phyloP scores from a whole-genome alignment of 2,329 filamentous ascomycete genomes.

The Exserohilum rostratum region DNA sequence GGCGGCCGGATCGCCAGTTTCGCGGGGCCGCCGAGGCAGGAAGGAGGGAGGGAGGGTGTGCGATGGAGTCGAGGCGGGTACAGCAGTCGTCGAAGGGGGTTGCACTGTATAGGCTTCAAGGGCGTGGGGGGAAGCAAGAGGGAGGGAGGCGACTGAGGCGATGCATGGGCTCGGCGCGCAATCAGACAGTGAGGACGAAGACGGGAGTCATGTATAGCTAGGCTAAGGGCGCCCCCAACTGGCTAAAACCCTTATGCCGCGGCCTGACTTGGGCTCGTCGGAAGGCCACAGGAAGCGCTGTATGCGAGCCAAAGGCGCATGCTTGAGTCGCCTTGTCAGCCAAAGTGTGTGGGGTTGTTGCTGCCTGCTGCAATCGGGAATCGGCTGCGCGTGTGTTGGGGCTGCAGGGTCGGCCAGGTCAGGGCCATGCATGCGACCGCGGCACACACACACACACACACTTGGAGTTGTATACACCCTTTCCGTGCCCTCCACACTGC shows the following conservation, averaged over 20 bases:
- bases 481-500: background rate
- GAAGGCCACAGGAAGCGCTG: slow-evolving; percentile 9
- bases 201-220: slow-evolving; percentile 13
- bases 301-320: slow-evolving; percentile 16
- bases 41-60: background rate
- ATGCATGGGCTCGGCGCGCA: slow-evolving; percentile 18
- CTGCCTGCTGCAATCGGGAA: slow-evolving; percentile 8
- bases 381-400: slow-evolving; percentile 17
- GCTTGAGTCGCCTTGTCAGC: background rate
- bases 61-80: slow-evolving; percentile 5
- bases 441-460: too few relatives aligned
- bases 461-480: too few relatives aligned
- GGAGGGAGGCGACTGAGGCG: slow-evolving; percentile 14
- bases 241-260: slow-evolving; percentile 1
- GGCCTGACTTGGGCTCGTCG: background rate
- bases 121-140: slow-evolving; percentile 11
- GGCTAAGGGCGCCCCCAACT: slow-evolving; percentile 1
- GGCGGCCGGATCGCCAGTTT: slow-evolving; percentile 17
- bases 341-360: slow-evolving; percentile 16
- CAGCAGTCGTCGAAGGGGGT: slow-evolving; percentile 15
- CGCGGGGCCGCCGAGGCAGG: slow-evolving; percentile 18
- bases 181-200: slow-evolving; percentile 10
- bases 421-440: slow-evolving; percentile 3
- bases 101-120: slow-evolving; percentile 21
- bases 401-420: slow-evolving; percentile 18